These are phyloP conservation scores for Cryptococcus amylolentus DNA, from an alignment of 1,284 basidiomycete species.

Conservation along the genomic window DNA sequence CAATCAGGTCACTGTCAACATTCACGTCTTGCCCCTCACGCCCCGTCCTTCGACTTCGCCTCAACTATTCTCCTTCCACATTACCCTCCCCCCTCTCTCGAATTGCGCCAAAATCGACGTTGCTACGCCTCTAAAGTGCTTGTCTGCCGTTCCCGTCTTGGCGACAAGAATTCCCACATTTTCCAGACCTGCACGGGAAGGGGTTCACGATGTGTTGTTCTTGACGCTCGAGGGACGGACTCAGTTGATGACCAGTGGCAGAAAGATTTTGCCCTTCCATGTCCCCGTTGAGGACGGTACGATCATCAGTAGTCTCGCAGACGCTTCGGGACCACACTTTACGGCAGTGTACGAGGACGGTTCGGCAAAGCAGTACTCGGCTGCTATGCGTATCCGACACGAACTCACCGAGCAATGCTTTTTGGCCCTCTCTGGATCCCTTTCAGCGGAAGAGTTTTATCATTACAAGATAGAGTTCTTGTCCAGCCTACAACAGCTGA, in stretches of 20 bases:
- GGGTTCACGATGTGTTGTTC: constrained; percentile 65
- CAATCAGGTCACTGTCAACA: constrained; percentile 29
- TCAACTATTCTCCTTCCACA: constrained; percentile 55
- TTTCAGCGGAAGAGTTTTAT: constrained; percentile 54
- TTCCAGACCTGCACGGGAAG: constrained; percentile 57
- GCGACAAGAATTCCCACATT: constrained; percentile 61
- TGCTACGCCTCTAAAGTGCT: constrained; percentile 21
- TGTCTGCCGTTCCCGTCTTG: constrained; percentile 58
- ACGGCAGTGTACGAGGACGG: constrained; percentile 56
- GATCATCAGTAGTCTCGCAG: constrained; percentile 30
- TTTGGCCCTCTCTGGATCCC: constrained; percentile 59
- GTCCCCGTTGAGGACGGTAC: constrained; percentile 19
- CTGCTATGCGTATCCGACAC: constrained; percentile 57
- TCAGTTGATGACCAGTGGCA: constrained; percentile 61
- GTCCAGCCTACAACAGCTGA: constrained; percentile 41
- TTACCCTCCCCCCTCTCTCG: constrained; percentile 46
- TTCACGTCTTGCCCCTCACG: constrained; percentile 52
- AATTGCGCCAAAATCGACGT: constrained; percentile 41
- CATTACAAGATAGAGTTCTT: constrained; percentile 60
- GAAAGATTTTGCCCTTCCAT: constrained; percentile 50
- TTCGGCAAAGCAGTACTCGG: constrained; percentile 51
- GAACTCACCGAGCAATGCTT: constrained; percentile 60
- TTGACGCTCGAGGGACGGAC: constrained; percentile 55
- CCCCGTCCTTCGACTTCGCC: constrained; percentile 51
- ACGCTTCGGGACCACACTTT: constrained; percentile 53